These are phyloP conservation scores for Cyanidioschyzon merolae DNA, from an alignment of 23 red algal genomes.

Conservation along the genomic window DNA sequence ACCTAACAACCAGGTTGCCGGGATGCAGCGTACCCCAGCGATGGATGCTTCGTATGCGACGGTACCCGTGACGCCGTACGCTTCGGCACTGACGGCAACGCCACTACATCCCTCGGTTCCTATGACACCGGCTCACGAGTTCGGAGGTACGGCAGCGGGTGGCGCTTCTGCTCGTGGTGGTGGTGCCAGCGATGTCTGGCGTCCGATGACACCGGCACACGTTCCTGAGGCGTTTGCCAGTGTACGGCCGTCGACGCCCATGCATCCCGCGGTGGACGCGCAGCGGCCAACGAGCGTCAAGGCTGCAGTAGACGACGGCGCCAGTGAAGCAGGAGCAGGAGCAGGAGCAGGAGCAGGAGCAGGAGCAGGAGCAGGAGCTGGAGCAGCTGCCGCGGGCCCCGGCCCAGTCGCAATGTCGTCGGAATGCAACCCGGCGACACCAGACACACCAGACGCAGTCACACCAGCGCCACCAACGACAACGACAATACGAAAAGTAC, in stretches of 20 bases:
- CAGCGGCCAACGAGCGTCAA: neutral
- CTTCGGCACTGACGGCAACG: neutral
- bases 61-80: neutral
- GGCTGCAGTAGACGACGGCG: too few species aligned
- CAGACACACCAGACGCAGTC: too few species aligned
- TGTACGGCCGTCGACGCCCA: neutral
- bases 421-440: too few species aligned
- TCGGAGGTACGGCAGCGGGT: neutral
- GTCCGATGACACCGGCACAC: constrained; percentile 3
- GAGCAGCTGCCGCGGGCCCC: too few species aligned
- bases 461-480: too few species aligned
- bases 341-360: too few species aligned
- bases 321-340: too few species aligned
- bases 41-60: neutral
- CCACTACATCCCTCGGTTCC: neutral
- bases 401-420: too few species aligned
- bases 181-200: neutral
- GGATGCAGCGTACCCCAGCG: neutral
- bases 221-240: neutral
- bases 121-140: constrained; percentile 12
- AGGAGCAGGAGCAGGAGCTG: too few species aligned
- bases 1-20: neutral
- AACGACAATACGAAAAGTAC: too few species aligned
- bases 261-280: neutral
- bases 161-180: neutral